Evolutionary conservation across 257 asterid species (phyloP).

Genomic region (Lycium ferocissimum): DNA sequence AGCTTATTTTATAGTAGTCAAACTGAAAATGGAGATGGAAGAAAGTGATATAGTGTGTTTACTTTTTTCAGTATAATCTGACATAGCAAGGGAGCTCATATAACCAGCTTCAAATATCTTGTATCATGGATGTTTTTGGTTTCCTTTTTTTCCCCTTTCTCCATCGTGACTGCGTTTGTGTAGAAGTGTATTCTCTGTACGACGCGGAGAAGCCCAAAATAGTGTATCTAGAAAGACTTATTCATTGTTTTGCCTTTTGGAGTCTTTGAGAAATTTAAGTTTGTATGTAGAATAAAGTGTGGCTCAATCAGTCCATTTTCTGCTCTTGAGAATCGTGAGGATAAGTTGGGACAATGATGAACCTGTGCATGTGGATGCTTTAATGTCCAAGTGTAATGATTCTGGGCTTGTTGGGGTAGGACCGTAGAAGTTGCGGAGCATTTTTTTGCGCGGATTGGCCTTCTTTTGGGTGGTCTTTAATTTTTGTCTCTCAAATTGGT

Average conservation of each 20-base stretch:
- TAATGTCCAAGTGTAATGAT: conserved; percentile 5
- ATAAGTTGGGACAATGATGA: not conserved
- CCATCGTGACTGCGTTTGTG: not conserved
- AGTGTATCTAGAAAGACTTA: not conserved
- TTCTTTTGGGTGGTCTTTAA: too few species aligned
- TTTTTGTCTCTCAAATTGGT: too few species aligned
- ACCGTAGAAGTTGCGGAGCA: too few species aligned
- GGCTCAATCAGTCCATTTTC: too few species aligned
- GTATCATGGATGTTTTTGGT: not conserved
- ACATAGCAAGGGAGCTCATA: not conserved
- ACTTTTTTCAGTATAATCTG: not conserved
- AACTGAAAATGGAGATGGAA: not conserved
- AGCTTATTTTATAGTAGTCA: not conserved
- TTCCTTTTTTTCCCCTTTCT: not conserved
- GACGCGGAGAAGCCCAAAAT: not conserved
- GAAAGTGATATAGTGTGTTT: not conserved
- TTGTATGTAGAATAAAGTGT: too few species aligned
- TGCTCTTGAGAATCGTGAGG: too few species aligned
- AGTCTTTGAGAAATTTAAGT: not conserved
- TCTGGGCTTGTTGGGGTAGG: not conserved
- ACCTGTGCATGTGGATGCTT: not conserved
- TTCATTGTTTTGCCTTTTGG: not conserved
- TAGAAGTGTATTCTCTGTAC: not conserved
- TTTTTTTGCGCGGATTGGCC: too few species aligned
- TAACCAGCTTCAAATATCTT: not conserved